Percentiles rank a stretch among this genome's conserved stretches.
Evolutionary conservation across 2,329 filamentous ascomycete species (phyloP).

Genomic region (Xylaria digitata): DNA sequence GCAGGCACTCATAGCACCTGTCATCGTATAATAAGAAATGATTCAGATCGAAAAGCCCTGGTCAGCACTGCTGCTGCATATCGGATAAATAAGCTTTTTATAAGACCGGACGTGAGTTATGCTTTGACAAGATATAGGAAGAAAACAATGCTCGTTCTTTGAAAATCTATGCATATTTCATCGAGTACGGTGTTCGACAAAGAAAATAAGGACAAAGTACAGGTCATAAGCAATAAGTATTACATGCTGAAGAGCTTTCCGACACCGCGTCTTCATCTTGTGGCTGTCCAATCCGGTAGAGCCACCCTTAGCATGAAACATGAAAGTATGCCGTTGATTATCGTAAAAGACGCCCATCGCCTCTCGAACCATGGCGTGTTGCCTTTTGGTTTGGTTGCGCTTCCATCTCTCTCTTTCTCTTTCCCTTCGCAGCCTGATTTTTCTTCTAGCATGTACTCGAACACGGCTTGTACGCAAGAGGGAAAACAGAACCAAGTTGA

Average conservation of each 20-base stretch:
- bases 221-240: conserved; percentile 57
- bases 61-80: background rate
- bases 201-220: conserved; percentile 51
- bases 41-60: background rate
- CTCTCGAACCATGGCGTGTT: conserved; percentile 39
- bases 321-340: conserved; percentile 49
- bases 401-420: conserved; percentile 27
- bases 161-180: conserved; percentile 46
- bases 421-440: conserved; percentile 33
- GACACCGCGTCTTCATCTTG: conserved; percentile 46
- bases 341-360: conserved; percentile 46
- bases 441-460: conserved; percentile 39
- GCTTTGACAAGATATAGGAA: background rate
- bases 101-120: background rate
- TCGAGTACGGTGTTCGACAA: conserved; percentile 47
- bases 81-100: conserved; percentile 10
- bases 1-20: conserved; percentile 6
- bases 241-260: conserved; percentile 60
- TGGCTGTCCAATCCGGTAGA: conserved; percentile 40
- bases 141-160: conserved; percentile 23
- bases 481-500: conserved; percentile 30
- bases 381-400: conserved; percentile 38
- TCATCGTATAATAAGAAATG: background rate
- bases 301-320: conserved; percentile 44
- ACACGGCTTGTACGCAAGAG: conserved; percentile 39